Percentiles rank a stretch among this genome's conserved stretches.
These are phyloP conservation scores for Biscogniauxia marginata DNA, from an alignment of 2,329 filamentous ascomycete species.

Conservation along the genomic window DNA sequence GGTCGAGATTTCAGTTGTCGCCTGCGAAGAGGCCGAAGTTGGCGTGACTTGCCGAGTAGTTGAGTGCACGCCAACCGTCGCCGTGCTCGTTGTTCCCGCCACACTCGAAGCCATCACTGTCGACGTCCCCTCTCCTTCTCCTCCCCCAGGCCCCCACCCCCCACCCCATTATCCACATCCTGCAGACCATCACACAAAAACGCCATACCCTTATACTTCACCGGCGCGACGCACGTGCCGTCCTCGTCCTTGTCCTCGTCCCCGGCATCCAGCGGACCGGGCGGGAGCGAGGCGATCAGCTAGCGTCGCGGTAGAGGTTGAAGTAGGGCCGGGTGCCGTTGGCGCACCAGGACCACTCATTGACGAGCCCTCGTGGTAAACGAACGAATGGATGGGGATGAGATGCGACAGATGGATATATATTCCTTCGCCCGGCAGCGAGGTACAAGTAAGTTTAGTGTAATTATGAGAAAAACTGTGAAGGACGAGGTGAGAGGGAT, in stretches of 20 bases:
- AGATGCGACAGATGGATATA: no score
- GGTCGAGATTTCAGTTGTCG: no score
- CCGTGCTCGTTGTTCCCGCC: background rate
- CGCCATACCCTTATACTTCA: background rate
- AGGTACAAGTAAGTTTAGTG: no score
- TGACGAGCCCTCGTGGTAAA: no score
- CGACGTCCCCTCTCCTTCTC: background rate
- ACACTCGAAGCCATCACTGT: background rate
- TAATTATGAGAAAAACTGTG: no score
- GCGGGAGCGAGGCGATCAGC: no score
- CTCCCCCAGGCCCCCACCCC: background rate
- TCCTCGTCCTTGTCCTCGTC: background rate
- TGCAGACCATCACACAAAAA: background rate
- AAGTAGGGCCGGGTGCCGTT: background rate
- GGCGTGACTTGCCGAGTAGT: no score
- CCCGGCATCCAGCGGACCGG: background rate
- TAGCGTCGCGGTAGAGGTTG: background rate
- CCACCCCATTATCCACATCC: background rate
- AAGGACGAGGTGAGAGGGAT: no score
- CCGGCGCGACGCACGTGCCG: background rate
- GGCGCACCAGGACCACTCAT: constrained; percentile 20
- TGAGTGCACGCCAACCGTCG: no score
- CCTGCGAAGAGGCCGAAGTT: no score
- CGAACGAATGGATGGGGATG: constrained; percentile 5
- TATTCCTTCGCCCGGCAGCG: no score